Evolutionary conservation across 2,329 filamentous ascomycete species (phyloP).

Genomic region (Penicillium sp.): DNA sequence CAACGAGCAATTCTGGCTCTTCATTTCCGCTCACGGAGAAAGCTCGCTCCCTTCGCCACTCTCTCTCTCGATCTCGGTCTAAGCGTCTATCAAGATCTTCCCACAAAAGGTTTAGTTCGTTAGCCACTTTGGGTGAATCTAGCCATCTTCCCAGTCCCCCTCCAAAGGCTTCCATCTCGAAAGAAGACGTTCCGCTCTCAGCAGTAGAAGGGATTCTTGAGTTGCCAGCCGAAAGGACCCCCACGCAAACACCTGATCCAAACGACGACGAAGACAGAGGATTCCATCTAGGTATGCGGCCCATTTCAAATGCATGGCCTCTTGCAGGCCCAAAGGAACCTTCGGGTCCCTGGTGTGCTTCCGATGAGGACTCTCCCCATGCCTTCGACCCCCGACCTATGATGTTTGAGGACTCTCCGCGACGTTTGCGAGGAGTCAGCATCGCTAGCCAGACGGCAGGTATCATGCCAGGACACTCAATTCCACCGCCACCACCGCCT

Average conservation of each 20-base stretch:
- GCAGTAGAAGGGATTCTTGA: conserved; percentile 38
- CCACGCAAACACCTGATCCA: conserved; percentile 38
- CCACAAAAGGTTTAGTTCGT: conserved; percentile 31
- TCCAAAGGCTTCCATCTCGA: conserved; percentile 19
- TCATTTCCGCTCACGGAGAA: conserved; percentile 28
- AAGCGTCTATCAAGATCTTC: conserved; percentile 32
- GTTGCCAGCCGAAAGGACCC: conserved; percentile 39
- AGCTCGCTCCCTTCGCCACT: conserved; percentile 33
- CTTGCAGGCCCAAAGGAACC: conserved; percentile 26
- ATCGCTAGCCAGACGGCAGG: conserved; percentile 38
- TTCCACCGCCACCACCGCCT: conserved; percentile 38
- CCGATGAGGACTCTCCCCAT: conserved; percentile 23
- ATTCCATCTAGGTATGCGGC: conserved; percentile 28
- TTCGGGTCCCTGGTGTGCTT: conserved; percentile 24
- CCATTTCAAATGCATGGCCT: conserved; percentile 35
- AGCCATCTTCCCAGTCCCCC: conserved; percentile 23
- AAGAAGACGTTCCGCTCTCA: conserved; percentile 34
- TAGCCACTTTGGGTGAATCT: conserved; percentile 35
- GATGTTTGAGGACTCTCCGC: conserved; percentile 24
- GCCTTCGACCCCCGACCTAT: conserved; percentile 25
- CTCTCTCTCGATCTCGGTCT: conserved; percentile 38
- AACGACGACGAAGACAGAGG: conserved; percentile 25
- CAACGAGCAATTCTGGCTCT: conserved; percentile 23
- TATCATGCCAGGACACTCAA: conserved; percentile 35
- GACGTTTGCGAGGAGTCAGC: conserved; percentile 33